Evolutionary conservation across 2,329 filamentous ascomycete genomes (phyloP).

Genomic region (Chrysosphaeria jannelii): DNA sequence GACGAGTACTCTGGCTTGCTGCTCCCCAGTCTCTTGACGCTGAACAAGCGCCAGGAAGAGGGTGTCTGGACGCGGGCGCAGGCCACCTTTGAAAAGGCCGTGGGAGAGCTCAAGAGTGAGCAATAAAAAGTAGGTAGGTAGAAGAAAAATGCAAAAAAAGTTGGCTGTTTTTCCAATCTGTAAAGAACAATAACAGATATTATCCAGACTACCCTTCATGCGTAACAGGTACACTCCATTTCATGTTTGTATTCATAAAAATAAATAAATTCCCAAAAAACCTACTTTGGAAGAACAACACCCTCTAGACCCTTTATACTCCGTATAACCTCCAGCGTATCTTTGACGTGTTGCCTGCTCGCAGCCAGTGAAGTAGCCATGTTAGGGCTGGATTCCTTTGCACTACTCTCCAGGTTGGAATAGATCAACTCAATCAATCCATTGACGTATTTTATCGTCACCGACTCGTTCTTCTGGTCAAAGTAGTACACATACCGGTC

Average conservation of each 20-base stretch:
- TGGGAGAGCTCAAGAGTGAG: slow-evolving; percentile 9
- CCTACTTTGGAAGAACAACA: slow-evolving; percentile 33
- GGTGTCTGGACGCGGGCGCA: slow-evolving; percentile 67
- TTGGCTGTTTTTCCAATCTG: too few species aligned
- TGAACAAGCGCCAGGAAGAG: slow-evolving; percentile 43
- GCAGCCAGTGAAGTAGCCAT: slow-evolving; percentile 71
- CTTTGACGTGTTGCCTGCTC: slow-evolving; percentile 76
- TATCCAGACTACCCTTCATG: not conserved
- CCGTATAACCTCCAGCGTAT: slow-evolving; percentile 80
- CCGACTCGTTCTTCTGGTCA: slow-evolving; percentile 94
- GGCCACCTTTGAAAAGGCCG: slow-evolving; percentile 61
- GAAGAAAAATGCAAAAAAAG: not conserved
- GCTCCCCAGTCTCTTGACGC: slow-evolving; percentile 42
- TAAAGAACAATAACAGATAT: too few species aligned
- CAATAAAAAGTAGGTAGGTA: not conserved
- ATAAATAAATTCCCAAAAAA: not conserved
- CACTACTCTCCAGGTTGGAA: slow-evolving; percentile 69
- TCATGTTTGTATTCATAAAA: too few species aligned
- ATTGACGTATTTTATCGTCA: slow-evolving; percentile 94
- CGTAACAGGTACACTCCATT: too few species aligned
- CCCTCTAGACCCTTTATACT: slow-evolving; percentile 85
- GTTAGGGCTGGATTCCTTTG: slow-evolving; percentile 41
- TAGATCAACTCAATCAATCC: slow-evolving; percentile 95
- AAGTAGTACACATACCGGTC: slow-evolving; percentile 99
- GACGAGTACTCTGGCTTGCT: slow-evolving; percentile 57